Evolutionary conservation across 2,329 filamentous ascomycete species (phyloP).

Genomic region (Cercospora brassicicola): DNA sequence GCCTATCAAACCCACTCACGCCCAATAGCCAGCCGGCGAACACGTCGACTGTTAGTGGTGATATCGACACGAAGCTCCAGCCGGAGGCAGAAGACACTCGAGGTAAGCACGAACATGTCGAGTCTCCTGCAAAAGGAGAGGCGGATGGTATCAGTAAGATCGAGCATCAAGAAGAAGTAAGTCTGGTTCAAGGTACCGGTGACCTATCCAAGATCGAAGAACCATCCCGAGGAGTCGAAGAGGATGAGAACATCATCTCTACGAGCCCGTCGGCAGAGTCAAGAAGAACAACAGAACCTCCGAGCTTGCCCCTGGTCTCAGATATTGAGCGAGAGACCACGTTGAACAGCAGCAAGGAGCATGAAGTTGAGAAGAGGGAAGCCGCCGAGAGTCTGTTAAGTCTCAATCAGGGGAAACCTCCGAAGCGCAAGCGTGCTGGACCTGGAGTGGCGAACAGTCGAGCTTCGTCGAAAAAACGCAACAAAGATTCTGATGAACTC

Average conservation of each 20-base stretch:
- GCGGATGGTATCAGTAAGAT: background rate
- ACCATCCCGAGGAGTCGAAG: background rate
- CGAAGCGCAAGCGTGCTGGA: background rate
- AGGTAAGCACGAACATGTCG: background rate
- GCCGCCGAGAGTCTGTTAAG: background rate
- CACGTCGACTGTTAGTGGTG: background rate
- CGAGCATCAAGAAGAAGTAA: background rate
- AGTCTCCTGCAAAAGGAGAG: background rate
- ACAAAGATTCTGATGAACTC: background rate
- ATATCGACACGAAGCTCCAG: background rate
- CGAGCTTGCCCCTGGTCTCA: background rate
- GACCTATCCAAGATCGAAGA: background rate
- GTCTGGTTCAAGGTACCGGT: background rate
- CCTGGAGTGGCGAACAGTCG: background rate
- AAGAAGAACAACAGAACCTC: background rate
- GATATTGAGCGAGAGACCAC: background rate
- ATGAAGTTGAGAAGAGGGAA: background rate
- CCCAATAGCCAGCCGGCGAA: background rate
- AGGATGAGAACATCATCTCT: background rate
- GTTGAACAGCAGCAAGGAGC: background rate
- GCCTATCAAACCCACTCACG: background rate
- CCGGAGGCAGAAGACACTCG: background rate
- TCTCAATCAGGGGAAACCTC: background rate
- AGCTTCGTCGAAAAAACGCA: background rate
- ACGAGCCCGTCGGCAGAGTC: background rate